Evolutionary conservation across 331 rosid genomes (phyloP).

Genomic region (Dryas integrifolia): DNA sequence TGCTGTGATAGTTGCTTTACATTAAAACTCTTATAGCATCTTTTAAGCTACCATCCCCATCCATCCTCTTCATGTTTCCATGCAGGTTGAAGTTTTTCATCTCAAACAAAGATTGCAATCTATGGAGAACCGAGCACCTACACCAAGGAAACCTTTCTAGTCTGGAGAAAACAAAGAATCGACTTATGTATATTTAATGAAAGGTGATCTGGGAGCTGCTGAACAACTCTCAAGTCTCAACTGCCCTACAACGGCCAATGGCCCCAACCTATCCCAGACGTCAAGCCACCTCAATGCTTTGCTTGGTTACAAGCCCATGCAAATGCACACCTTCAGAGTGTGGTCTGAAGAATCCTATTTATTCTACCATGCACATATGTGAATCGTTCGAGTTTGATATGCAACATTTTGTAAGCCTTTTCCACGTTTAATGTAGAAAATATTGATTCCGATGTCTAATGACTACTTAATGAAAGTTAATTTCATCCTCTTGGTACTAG

Average conservation of each 20-base stretch:
- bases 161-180: conserved; percentile 10
- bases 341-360: not conserved
- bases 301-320: not conserved
- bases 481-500: not conserved
- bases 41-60: not conserved
- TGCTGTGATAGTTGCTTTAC: conserved; percentile 3
- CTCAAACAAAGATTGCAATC: conserved; percentile 92
- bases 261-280: not conserved
- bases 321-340: not conserved
- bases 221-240: not conserved
- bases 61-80: conserved; percentile 4
- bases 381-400: not conserved
- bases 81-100: conserved; percentile 87
- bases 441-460: not conserved
- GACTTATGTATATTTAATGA: conserved; percentile 3
- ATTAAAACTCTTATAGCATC: not conserved
- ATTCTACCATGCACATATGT: conserved; percentile 20
- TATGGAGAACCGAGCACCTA: conserved; percentile 80
- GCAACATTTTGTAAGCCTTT: not conserved
- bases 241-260: not conserved
- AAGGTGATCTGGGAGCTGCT: not conserved
- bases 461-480: not conserved
- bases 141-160: conserved; percentile 88
- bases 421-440: conserved; percentile 1
- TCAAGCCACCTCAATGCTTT: not conserved